phyloP scores from a whole-genome alignment of 2,329 filamentous ascomycete species.

The Diaporthe aspalathi region DNA sequence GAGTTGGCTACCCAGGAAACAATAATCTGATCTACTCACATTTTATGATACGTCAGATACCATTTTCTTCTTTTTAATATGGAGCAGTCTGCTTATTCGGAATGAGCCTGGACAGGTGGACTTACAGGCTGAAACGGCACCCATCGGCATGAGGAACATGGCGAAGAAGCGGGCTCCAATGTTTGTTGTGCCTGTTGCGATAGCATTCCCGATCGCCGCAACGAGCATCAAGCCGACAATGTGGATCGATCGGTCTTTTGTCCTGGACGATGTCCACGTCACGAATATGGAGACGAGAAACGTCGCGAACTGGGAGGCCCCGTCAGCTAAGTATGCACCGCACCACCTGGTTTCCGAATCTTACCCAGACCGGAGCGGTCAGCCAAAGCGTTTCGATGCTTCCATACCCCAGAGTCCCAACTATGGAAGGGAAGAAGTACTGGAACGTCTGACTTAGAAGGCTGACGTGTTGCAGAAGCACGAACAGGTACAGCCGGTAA shows the following conservation, averaged over 20 bases:
- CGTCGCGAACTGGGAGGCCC: conserved; percentile 54
- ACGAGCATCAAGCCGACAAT: conserved; percentile 65
- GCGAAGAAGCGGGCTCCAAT: conserved; percentile 68
- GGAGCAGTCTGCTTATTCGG: background rate
- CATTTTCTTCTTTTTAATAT: background rate
- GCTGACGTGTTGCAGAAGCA: conserved; percentile 64
- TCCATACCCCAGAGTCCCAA: conserved; percentile 69
- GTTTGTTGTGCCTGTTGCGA: conserved; percentile 63
- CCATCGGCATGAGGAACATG: conserved; percentile 71
- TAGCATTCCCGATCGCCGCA: conserved; percentile 64
- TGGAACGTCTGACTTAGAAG: conserved; percentile 68
- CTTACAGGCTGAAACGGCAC: conserved; percentile 60
- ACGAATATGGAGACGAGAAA: conserved; percentile 65
- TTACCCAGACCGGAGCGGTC: conserved; percentile 68
- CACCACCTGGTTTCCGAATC: conserved; percentile 24
- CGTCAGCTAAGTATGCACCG: no score
- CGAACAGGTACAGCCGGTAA: conserved; percentile 62
- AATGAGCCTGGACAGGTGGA: background rate
- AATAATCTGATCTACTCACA: conserved; percentile 60
- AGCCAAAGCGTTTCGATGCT: conserved; percentile 65
- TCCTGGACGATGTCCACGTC: conserved; percentile 65
- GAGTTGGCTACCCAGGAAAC: conserved; percentile 78
- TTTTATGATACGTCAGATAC: background rate
- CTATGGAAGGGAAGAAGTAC: conserved; percentile 74
- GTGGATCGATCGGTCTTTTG: conserved; percentile 66